Conservation (phyloP, 352 stramenopile genomes). For the Phytopythium mirpurense region DNA sequence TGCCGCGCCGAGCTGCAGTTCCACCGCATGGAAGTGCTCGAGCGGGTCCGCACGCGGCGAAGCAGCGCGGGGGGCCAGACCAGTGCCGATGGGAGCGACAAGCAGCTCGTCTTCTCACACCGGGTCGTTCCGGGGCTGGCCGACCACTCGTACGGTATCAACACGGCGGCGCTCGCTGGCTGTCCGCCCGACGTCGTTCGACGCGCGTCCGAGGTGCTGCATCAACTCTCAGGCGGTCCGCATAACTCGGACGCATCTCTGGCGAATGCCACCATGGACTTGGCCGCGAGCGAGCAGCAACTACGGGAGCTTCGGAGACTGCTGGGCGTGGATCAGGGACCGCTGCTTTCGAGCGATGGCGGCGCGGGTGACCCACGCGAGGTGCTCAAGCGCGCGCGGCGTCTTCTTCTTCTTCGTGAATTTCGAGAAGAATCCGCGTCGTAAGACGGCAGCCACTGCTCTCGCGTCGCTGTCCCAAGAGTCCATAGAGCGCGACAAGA, state of each 20-base stretch:
- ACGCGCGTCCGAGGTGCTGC: constrained; percentile 42
- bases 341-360: background rate
- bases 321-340: no score
- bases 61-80: background rate
- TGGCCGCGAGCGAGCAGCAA: no score
- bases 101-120: constrained; percentile 71
- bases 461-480: background rate
- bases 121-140: constrained; percentile 66
- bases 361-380: background rate
- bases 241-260: no score
- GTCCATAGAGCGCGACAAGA: no score
- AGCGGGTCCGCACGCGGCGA: constrained; percentile 9
- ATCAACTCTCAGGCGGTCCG: constrained; percentile 21
- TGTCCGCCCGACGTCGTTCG: constrained; percentile 42
- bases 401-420: no score
- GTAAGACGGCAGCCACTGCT: no score
- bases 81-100: constrained; percentile 5
- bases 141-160: constrained; percentile 69
- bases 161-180: constrained; percentile 69
- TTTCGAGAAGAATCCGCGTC: no score
- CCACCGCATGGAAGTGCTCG: constrained; percentile 69
- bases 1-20: constrained; percentile 35
- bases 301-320: no score
- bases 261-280: no score
- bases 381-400: background rate